phyloP scores from a whole-genome alignment of 345 rosid species.

The Euphorbia lathyris region DNA sequence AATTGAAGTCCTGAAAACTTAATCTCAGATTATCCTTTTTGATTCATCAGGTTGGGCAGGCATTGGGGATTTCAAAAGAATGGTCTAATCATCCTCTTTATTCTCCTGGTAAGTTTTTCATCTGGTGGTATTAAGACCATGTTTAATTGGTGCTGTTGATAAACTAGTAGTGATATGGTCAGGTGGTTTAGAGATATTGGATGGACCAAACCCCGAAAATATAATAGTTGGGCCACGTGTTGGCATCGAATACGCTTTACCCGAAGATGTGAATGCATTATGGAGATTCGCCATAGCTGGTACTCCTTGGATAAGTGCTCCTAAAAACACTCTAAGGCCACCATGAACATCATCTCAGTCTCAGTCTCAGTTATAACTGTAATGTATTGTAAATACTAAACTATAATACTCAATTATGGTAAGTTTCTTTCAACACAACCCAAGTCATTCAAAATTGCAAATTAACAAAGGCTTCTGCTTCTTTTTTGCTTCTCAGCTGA shows the following conservation, averaged over 20 bases:
- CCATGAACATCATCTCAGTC: slow-evolving; percentile 23
- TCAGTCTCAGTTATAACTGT: too few species aligned
- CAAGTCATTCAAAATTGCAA: not conserved
- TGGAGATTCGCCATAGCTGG: slow-evolving; percentile 95
- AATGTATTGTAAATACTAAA: too few species aligned
- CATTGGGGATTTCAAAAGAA: slow-evolving; percentile 78
- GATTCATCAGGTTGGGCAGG: slow-evolving; percentile 73
- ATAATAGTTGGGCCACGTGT: slow-evolving; percentile 79
- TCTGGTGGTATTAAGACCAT: not conserved
- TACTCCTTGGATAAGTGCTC: slow-evolving; percentile 90
- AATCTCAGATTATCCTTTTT: not conserved
- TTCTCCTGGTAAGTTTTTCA: slow-evolving; percentile 56
- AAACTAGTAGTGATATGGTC: slow-evolving; percentile 10
- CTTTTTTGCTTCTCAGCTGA: not conserved
- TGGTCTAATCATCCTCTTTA: slow-evolving; percentile 90
- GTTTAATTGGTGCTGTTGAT: not conserved
- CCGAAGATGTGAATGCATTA: slow-evolving; percentile 66
- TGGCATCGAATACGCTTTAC: slow-evolving; percentile 84
- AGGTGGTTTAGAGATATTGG: slow-evolving; percentile 87
- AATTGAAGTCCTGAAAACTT: too few species aligned
- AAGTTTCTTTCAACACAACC: not conserved
- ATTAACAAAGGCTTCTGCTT: not conserved
- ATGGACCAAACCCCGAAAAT: slow-evolving; percentile 77
- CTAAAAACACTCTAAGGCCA: slow-evolving; percentile 69
- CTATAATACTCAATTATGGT: too few species aligned